Conservation (phyloP, 202 grass and related monocot genomes). For the Carex arenaria region DNA sequence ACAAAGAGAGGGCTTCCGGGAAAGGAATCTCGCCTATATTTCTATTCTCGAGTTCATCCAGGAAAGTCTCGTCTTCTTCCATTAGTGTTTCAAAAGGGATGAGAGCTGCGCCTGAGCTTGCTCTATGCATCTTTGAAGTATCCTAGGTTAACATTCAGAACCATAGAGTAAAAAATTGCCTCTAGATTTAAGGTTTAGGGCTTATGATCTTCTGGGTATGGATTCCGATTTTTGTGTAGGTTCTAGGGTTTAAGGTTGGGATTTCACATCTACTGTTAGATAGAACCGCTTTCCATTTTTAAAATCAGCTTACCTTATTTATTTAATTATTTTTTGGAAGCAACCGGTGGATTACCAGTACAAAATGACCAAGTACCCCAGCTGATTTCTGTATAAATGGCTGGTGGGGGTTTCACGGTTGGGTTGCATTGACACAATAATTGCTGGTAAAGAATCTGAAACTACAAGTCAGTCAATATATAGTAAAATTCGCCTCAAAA, state of each 20-base stretch:
- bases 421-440: too few relatives aligned
- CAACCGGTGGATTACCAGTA: too few relatives aligned
- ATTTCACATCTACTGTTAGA: neutral
- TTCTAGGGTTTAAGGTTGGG: neutral
- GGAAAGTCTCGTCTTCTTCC: conserved; percentile 14
- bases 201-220: neutral
- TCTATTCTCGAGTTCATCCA: conserved; percentile 29
- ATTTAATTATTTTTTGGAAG: neutral
- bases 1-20: conserved; percentile 63
- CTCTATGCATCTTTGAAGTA: too few relatives aligned
- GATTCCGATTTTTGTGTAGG: neutral
- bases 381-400: too few relatives aligned
- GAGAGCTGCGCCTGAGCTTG: too few relatives aligned
- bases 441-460: neutral
- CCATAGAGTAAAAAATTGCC: neutral
- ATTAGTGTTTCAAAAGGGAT: too few relatives aligned
- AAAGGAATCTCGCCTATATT: conserved; percentile 43
- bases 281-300: neutral
- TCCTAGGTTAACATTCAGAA: too few relatives aligned
- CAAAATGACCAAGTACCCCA: too few relatives aligned
- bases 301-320: neutral
- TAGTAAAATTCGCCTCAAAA: neutral
- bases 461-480: neutral
- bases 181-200: neutral
- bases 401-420: too few relatives aligned